Evolutionary conservation across 768 basidiomycete species (phyloP).

Genomic region (Paxillus rubicundulus): DNA sequence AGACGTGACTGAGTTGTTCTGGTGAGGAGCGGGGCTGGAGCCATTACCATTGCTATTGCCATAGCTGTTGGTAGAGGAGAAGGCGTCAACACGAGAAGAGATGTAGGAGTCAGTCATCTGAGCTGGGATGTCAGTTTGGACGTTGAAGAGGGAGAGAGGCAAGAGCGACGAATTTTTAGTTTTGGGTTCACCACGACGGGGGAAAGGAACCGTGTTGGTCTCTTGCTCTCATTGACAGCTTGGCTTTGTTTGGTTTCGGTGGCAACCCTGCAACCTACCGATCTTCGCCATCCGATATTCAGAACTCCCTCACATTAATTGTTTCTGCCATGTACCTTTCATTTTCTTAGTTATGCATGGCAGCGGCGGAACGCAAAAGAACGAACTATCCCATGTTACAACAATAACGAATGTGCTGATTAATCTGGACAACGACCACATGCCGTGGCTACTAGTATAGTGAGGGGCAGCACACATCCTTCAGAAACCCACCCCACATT

Average conservation of each 20-base stretch:
- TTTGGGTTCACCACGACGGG: conserved; percentile 51
- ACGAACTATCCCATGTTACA: neutral
- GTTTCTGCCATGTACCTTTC: too few relatives aligned
- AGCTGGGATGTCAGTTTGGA: conserved; percentile 16
- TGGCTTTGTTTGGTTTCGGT: conserved; percentile 36
- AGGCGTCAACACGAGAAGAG: conserved; percentile 65
- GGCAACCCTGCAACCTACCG: conserved; percentile 18
- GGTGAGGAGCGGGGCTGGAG: conserved; percentile 58
- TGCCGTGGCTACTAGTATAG: neutral
- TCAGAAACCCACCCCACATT: conserved; percentile 20
- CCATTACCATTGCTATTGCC: conserved; percentile 67
- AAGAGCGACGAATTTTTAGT: conserved; percentile 43
- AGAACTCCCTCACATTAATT: neutral
- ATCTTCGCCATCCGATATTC: conserved; percentile 8
- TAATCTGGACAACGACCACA: neutral
- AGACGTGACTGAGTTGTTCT: conserved; percentile 29
- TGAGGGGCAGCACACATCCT: neutral
- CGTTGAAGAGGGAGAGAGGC: conserved; percentile 19
- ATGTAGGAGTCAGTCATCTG: conserved; percentile 77
- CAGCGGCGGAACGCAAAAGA: too few relatives aligned
- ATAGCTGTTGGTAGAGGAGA: conserved; percentile 52
- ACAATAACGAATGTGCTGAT: conserved; percentile 2
- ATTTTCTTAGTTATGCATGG: too few relatives aligned
- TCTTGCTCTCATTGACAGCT: conserved; percentile 26
- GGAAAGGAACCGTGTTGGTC: conserved; percentile 42